These are phyloP conservation scores for Fusarium palustre DNA, from an alignment of 2,329 filamentous ascomycete species.

Conservation along the genomic window DNA sequence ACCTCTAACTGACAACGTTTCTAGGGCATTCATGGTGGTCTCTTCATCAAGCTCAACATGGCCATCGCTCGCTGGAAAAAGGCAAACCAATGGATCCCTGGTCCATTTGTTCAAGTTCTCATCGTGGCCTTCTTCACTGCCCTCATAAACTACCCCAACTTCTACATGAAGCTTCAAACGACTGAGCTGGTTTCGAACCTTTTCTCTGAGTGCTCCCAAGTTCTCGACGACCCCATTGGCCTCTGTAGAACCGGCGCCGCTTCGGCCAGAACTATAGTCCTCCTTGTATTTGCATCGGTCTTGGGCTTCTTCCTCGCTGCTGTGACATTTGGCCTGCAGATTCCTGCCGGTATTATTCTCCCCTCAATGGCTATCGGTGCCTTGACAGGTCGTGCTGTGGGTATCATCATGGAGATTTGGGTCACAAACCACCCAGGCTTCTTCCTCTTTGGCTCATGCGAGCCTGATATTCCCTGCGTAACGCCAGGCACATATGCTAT, in stretches of 20 bases:
- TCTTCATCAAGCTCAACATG: conserved; percentile 97
- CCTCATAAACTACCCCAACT: conserved; percentile 92
- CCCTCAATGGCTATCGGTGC: conserved; percentile 97
- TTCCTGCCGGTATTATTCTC: conserved; percentile 94
- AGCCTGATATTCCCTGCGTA: conserved; percentile 87
- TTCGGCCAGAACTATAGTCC: conserved; percentile 82
- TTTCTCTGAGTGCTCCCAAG: conserved; percentile 88
- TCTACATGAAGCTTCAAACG: conserved; percentile 93
- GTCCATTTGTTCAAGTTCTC: conserved; percentile 82
- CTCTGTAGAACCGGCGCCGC: conserved; percentile 90
- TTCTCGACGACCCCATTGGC: conserved; percentile 86
- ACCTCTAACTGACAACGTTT: conserved; percentile 20
- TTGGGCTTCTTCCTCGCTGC: conserved; percentile 87
- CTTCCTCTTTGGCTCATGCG: conserved; percentile 82
- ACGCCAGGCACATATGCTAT: conserved; percentile 97
- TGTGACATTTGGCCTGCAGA: conserved; percentile 92
- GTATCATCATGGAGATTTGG: conserved; percentile 90
- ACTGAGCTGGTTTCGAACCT: conserved; percentile 92
- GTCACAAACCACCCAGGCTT: conserved; percentile 82
- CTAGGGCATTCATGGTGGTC: conserved; percentile 87
- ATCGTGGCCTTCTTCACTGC: conserved; percentile 85
- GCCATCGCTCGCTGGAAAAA: conserved; percentile 84
- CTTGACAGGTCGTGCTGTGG: conserved; percentile 87
- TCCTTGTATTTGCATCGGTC: conserved; percentile 83
- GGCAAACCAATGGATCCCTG: conserved; percentile 71